Conservation (phyloP, 73 alveolate genomes). For the Breviolum minutum region DNA sequence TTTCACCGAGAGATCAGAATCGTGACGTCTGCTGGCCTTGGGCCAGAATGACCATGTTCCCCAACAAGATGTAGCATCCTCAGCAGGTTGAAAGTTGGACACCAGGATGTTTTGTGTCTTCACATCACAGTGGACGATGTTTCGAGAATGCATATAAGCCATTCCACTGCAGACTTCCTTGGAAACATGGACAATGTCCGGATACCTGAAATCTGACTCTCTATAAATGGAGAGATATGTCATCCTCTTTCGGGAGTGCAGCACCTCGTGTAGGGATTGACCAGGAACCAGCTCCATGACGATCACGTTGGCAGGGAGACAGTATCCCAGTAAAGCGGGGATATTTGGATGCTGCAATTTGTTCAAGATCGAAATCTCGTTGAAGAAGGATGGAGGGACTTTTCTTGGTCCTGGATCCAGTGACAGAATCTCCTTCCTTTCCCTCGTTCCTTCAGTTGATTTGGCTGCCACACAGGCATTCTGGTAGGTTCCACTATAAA, state of each 20-base stretch:
- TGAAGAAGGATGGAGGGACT: background rate
- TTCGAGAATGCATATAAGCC: constrained; percentile 32
- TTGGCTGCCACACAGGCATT: constrained; percentile 23
- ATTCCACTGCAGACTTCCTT: constrained; percentile 28
- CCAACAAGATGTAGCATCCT: background rate
- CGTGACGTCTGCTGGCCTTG: background rate
- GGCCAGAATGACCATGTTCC: constrained; percentile 2
- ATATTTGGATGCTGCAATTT: constrained; percentile 9
- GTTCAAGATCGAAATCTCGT: background rate
- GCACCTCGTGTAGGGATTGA: constrained; percentile 1
- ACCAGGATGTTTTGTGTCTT: constrained; percentile 18
- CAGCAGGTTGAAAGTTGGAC: background rate
- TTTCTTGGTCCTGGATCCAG: background rate
- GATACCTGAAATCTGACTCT: constrained; percentile 30
- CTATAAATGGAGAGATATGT: constrained; percentile 2
- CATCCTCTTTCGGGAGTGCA: constrained; percentile 16
- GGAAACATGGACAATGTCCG: constrained; percentile 3
- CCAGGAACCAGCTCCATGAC: constrained; percentile 53
- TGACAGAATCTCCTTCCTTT: background rate
- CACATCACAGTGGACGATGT: constrained; percentile 33
- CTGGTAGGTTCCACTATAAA: background rate
- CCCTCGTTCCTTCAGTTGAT: background rate
- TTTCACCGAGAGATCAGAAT: background rate
- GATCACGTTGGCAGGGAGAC: background rate
- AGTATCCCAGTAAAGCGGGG: background rate